A percentile compares a stretch with the other conserved stretches of the same genome.
Evolutionary conservation across 1,139 yeast genomes (phyloP).

Genomic region (Suhomyces kunorum): DNA sequence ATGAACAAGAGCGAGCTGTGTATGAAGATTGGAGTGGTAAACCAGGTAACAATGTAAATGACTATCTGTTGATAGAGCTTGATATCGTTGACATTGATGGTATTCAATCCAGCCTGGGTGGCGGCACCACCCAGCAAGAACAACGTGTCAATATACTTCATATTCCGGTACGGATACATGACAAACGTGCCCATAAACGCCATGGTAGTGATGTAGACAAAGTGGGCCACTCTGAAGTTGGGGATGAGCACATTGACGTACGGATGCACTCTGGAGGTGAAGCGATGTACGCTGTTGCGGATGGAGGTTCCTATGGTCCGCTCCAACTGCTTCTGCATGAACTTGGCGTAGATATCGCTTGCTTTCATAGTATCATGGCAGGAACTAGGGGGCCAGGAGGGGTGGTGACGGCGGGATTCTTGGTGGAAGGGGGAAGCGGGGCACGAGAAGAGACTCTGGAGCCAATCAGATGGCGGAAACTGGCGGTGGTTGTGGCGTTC

Average conservation of each 20-base stretch:
- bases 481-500: too few species aligned
- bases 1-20: conserved; percentile 78
- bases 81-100: conserved; percentile 64
- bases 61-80: conserved; percentile 76
- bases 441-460: too few species aligned
- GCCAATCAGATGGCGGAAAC: too few species aligned
- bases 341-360: conserved; percentile 7
- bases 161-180: conserved; percentile 69
- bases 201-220: conserved; percentile 57
- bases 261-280: conserved; percentile 39
- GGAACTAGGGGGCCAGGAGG: background rate
- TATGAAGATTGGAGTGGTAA: conserved; percentile 87
- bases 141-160: conserved; percentile 73
- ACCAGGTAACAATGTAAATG: conserved; percentile 56
- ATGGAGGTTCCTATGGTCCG: conserved; percentile 22
- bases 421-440: too few species aligned
- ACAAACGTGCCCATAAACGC: conserved; percentile 68
- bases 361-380: conserved; percentile 11
- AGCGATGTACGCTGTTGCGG: conserved; percentile 28
- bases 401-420: too few species aligned
- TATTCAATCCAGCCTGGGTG: conserved; percentile 91
- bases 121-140: conserved; percentile 74
- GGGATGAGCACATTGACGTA: conserved; percentile 57
- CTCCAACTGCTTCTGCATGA: conserved; percentile 12
- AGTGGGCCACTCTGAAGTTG: conserved; percentile 79